A percentile compares a stretch with the other conserved stretches of the same genome.
Evolutionary conservation across 306 rosid species (phyloP).

Genomic region (Echinosophora koreensis): DNA sequence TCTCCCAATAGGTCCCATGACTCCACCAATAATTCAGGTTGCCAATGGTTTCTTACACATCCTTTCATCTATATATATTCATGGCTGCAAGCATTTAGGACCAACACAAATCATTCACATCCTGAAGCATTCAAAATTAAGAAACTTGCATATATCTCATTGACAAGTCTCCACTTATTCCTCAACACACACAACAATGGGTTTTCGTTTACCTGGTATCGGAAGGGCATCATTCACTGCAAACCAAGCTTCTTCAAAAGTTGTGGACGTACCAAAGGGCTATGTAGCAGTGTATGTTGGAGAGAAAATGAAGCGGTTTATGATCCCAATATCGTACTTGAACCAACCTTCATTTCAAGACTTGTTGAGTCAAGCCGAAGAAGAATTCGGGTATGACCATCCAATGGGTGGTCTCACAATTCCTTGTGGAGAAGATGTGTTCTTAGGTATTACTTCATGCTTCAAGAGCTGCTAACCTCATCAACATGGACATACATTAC

Average conservation of each 20-base stretch:
- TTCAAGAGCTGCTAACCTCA: constrained; percentile 4
- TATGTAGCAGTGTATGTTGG: neutral
- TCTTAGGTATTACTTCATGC: constrained; percentile 34
- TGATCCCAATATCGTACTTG: neutral
- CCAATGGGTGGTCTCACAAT: constrained; percentile 59
- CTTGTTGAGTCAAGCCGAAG: constrained; percentile 21
- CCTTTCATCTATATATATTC: constrained; percentile 49
- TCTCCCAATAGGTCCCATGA: constrained; percentile 30
- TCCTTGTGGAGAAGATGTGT: constrained; percentile 40
- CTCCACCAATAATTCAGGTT: constrained; percentile 13
- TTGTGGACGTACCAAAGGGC: constrained; percentile 53
- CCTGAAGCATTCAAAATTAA: neutral
- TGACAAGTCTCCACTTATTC: neutral
- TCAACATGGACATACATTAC: too few relatives aligned
- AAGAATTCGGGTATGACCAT: constrained; percentile 48
- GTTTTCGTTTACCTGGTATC: constrained; percentile 34
- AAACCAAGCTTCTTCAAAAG: constrained; percentile 26
- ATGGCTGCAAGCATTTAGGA: constrained; percentile 14
- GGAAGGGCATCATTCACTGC: constrained; percentile 12
- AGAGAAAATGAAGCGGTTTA: neutral
- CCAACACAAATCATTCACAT: constrained; percentile 12
- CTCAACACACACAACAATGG: constrained; percentile 13
- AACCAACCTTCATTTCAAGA: constrained; percentile 34
- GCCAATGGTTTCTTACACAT: neutral
- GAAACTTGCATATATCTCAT: neutral